Evolutionary conservation across 345 rosid species (phyloP).

Genomic region (Melaleuca quinquenervia): DNA sequence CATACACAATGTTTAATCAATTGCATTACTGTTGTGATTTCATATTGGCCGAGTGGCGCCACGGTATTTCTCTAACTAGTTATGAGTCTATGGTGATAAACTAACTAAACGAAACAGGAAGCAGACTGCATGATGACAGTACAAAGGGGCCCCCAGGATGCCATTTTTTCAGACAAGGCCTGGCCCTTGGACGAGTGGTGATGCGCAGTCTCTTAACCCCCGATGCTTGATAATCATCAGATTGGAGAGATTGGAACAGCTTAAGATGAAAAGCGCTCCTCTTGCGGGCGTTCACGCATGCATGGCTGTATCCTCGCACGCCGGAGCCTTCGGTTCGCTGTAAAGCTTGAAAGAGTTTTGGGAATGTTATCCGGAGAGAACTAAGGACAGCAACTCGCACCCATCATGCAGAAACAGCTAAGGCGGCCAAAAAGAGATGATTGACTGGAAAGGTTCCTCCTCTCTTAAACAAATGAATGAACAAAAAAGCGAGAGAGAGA

Average conservation of each 20-base stretch:
- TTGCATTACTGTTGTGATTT: no score
- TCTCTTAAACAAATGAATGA: background rate
- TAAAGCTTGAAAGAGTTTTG: background rate
- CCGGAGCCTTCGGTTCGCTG: background rate
- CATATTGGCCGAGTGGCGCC: no score
- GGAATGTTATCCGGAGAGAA: background rate
- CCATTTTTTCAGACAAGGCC: background rate
- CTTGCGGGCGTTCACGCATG: background rate
- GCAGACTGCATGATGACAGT: background rate
- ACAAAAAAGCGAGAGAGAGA: background rate
- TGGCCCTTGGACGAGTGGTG: background rate
- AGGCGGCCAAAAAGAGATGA: background rate
- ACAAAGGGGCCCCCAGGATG: background rate
- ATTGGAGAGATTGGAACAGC: background rate
- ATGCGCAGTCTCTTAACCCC: background rate
- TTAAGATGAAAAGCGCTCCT: background rate
- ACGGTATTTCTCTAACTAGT: no score
- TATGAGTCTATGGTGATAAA: background rate
- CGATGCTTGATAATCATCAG: background rate
- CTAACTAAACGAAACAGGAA: background rate
- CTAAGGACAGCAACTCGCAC: background rate
- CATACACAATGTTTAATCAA: no score
- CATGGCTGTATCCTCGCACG: background rate
- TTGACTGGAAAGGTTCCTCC: background rate
- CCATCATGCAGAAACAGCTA: slow-evolving; percentile 5